Base-by-base conservation (phyloP, 257 asterid species). In the Mentha longifolia region DNA sequence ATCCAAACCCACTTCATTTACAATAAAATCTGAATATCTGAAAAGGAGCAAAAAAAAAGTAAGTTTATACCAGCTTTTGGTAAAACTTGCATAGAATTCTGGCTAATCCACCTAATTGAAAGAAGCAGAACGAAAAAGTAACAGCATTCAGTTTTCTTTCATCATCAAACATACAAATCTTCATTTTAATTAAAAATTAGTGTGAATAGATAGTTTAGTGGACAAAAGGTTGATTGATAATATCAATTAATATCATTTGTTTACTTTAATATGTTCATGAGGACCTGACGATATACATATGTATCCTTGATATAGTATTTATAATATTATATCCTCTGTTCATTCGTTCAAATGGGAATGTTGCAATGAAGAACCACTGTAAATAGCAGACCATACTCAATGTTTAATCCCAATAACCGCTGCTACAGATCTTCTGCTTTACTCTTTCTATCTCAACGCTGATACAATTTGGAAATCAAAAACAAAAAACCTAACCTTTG, bases 1-100 rank as follows among this genome's bases (percentile, higher is more conserved):
- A 75, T 84, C 97, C 83, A 89, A 76, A 78, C 75, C 97, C 61
- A 94, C 98, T 85, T 94, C 99, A 68, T 94, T 94, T 51, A 94
- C 99, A 64, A 94, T 91, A 69, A 94, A 94, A 86, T 94, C 98
- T 0, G 97, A 91, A 77, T 91, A 94, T 83, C 99, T 94, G 82
- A 65, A 72, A 70, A 65, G 69, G 57, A 74, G 64, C 68, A 65
- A 52, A 41, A 70, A n/a, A 55, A 3, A 2, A 57, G 68, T 9
- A 41, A 74, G 60, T 71, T 45, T n/a, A 28, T 20, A 68, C 73
- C 45, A 31, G 19, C 50, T 56, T 50, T 20, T 49, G 7, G 52
- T 30, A 61, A 66, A 5, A 65, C 9, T 3, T 20, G 47, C 9
- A 61, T 30, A 19, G 50, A 13, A 41, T 56, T 37, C 65, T 15